Percentiles rank a stretch among this genome's conserved stretches.
Conservation (phyloP, 2,329 filamentous ascomycete species). For the Madurella mycetomatis region DNA sequence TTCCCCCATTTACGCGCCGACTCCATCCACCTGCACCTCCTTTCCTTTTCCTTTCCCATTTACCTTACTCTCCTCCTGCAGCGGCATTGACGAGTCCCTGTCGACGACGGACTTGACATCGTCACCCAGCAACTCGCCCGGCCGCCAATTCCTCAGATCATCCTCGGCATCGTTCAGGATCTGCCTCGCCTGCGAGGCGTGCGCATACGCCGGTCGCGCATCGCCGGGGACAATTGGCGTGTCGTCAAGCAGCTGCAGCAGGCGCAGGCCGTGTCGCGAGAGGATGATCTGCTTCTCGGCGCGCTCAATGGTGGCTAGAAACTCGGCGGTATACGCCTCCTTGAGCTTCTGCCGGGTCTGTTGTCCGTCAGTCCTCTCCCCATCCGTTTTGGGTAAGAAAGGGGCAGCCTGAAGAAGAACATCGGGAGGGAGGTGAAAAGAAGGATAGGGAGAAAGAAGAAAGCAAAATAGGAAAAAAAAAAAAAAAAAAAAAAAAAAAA, state of each 20-base stretch:
- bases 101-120: conserved; percentile 8
- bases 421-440: too few species aligned
- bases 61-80: background rate
- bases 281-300: conserved; percentile 96
- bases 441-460: background rate
- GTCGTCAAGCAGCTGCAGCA: conserved; percentile 84
- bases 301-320: conserved; percentile 87
- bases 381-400: background rate
- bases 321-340: conserved; percentile 85
- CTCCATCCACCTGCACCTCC: background rate
- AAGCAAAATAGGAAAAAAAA: background rate
- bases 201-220: conserved; percentile 61
- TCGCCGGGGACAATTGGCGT: conserved; percentile 86
- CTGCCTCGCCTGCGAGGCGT: conserved; percentile 66
- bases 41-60: conserved; percentile 1
- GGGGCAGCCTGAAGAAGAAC: too few species aligned
- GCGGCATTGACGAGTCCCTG: background rate
- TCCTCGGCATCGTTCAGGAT: conserved; percentile 90
- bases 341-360: conserved; percentile 94
- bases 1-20: background rate
- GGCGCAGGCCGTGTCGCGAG: conserved; percentile 80
- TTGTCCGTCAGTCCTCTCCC: conserved; percentile 3
- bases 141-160: conserved; percentile 72
- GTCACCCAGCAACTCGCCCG: conserved; percentile 10
- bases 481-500: conserved; percentile 23